Base-by-base conservation (phyloP, 83 land plant genomes). In the Isoetes engelmannii region DNA sequence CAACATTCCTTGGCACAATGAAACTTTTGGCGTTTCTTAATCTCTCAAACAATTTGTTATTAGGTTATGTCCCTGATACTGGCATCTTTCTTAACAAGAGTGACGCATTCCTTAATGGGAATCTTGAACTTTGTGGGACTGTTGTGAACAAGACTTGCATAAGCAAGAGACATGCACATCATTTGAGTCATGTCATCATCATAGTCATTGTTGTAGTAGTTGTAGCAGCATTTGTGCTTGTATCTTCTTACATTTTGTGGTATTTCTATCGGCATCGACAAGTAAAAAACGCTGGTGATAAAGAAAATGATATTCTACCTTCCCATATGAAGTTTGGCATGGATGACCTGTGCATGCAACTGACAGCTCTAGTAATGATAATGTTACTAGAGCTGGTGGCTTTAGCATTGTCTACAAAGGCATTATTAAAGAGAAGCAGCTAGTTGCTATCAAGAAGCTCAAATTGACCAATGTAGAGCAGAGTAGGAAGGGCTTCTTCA, bases 1-100 rank as follows among this genome's bases (percentile, higher is more conserved):
- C 8, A 5, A 46, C 7, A 4, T 28, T 61, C 64, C 41, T 61
- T 5, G 64, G 64, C 28, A 61, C 41, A 12, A 42, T 6, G 28
- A 61, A 44, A 9, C 80, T 79, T 1, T 50, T 83, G 65, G 62
- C 70, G 77, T 70, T 76, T 60, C 57, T 83, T 6, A 77, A 79
- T 15, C 69, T 83, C 7, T 81, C 79, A 58, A 49, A 48, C 4
- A 83, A 83, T 72, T 79, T 75, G 48, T 72, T 83, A 55, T 72
- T 83, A 1, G 86, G 83, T 42, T 13, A 48, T 7, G 67, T 84
- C 42, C 86, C 86, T n/a, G 63, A 60, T 7, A 50, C 12, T 50
- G 53, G 10, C 53, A 5, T 6, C 28, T 6, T 6, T 44, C 41
- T 9, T 61, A 28, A 46, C 28, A 4, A 61, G 44, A 7, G 41